These are phyloP conservation scores for Populus hybrid DNA, from an alignment of 441 rosid genomes.

Conservation along the genomic window DNA sequence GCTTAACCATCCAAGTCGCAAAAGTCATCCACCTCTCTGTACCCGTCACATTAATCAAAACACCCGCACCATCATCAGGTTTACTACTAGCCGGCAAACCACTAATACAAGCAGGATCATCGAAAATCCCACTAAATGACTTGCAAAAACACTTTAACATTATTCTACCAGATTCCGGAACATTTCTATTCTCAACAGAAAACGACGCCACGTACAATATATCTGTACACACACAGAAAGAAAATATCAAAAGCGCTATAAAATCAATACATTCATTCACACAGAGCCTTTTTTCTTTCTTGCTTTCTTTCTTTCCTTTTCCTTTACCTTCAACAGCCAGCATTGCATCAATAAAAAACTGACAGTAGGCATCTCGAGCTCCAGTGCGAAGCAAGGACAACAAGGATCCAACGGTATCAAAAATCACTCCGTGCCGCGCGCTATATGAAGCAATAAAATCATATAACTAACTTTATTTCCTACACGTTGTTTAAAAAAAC, in stretches of 20 bases:
- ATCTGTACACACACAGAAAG: slow-evolving; percentile 44
- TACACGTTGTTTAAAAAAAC: background rate
- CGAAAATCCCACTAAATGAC: slow-evolving; percentile 55
- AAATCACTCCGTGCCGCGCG: slow-evolving; percentile 70
- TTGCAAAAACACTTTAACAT: slow-evolving; percentile 60
- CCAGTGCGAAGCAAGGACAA: slow-evolving; percentile 83
- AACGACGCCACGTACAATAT: slow-evolving; percentile 50
- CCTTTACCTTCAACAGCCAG: slow-evolving; percentile 66
- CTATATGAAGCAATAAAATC: slow-evolving; percentile 33
- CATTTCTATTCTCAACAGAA: slow-evolving; percentile 29
- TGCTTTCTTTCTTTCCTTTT: background rate
- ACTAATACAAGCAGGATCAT: slow-evolving; percentile 56
- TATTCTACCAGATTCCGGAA: slow-evolving; percentile 34
- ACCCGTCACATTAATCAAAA: slow-evolving; percentile 61
- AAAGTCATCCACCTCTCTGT: slow-evolving; percentile 75
- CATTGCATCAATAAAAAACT: slow-evolving; percentile 79
- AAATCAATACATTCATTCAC: slow-evolving; percentile 10
- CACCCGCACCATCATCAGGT: slow-evolving; percentile 65
- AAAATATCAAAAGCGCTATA: background rate
- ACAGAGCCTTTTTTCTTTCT: background rate
- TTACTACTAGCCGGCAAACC: slow-evolving; percentile 70
- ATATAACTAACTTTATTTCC: background rate
- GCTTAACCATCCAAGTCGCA: slow-evolving; percentile 76
- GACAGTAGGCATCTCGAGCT: slow-evolving; percentile 75
- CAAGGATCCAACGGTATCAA: slow-evolving; percentile 86